Conservation (phyloP, 331 rosid species). For the Saraca asoca region DNA sequence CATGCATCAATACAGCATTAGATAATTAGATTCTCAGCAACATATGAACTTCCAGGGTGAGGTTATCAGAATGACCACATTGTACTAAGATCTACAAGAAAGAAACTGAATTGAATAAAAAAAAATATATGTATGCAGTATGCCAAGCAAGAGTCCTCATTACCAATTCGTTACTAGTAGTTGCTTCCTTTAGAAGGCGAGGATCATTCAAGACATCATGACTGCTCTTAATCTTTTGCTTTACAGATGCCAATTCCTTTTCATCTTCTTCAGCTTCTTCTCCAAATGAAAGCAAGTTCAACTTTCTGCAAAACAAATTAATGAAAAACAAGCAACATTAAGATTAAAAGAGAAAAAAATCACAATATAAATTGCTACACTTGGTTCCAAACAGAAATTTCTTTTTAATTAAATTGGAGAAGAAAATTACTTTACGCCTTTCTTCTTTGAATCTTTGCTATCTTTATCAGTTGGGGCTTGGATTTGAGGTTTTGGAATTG, state of each 20-base stretch:
- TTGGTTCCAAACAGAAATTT: slow-evolving; percentile 3
- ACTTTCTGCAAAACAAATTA: slow-evolving; percentile 56
- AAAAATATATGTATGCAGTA: neutral
- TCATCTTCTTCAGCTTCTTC: slow-evolving; percentile 98
- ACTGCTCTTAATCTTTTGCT: slow-evolving; percentile 91
- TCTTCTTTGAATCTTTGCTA: slow-evolving; percentile 63
- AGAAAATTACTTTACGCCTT: slow-evolving; percentile 71
- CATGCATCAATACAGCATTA: slow-evolving; percentile 3
- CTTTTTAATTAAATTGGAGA: slow-evolving; percentile 7
- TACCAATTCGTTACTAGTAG: slow-evolving; percentile 56
- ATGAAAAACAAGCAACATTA: slow-evolving; percentile 16
- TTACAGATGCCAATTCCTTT: slow-evolving; percentile 71
- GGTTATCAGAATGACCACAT: slow-evolving; percentile 10
- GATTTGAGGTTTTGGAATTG: slow-evolving; percentile 39
- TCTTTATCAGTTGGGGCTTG: slow-evolving; percentile 50
- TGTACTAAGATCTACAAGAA: slow-evolving; percentile 8
- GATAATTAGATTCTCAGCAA: slow-evolving; percentile 4
- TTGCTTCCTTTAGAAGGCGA: slow-evolving; percentile 77
- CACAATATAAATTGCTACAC: slow-evolving; percentile 9
- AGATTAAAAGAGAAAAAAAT: slow-evolving; percentile 16
- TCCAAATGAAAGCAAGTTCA: slow-evolving; percentile 88
- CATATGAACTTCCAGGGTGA: slow-evolving; percentile 18
- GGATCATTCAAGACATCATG: slow-evolving; percentile 97
- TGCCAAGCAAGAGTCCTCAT: slow-evolving; percentile 27
- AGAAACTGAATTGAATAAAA: neutral